Evolutionary conservation across 140 eudicot genomes (phyloP), one percentile per base, ranked within the genome.

Genomic region (Oenanthe javanica): DNA sequence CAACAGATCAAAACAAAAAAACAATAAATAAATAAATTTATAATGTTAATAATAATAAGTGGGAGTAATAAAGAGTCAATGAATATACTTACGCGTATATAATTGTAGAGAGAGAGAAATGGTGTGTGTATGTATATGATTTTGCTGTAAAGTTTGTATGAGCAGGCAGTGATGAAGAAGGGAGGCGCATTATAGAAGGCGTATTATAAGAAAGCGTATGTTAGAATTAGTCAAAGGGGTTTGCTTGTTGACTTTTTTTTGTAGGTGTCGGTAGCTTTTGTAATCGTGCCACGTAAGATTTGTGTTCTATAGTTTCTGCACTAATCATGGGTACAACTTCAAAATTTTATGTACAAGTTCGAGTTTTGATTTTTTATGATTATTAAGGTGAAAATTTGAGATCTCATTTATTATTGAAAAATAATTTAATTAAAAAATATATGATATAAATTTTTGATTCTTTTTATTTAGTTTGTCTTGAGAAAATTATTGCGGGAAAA

Each of bases 281-380:
- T 4, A 40, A 12, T 79, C 23, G 54, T 63, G 81, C 81, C 81
- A 63, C 81, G 81, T 61, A 54, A 54, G 79, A 36, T 63, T 13
- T 63, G 71, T 0, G 71, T 19, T 71, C 31, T 71, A 3, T 5
- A 40, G 6, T 40, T 23, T 12, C 38, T 63, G 38, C 38, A 10
- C 70, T 15, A 63, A 63, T 63, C 16, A 63, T 23, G 70, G 10
- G 70, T 9, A 6, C 5, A 2, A 23, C 4, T 63, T 63, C 40
- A 2, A n/a, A 2, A n/a, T 6, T 59, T 1, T 59, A n/a, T 59
- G 69, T 16, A 52, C n/a, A 0, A 12, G 4, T 15, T 14, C 21
- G 4, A 1, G 0, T 59, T 59, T 61, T 61, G 14, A 0, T 61
- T 61, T 57, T n/a, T 61, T 6, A 59, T 61, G 38, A 5, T 2